Percentiles rank a stretch among this genome's conserved stretches.
Conservation (phyloP, 2,329 filamentous ascomycete species). For the Ascomycota sp. region DNA sequence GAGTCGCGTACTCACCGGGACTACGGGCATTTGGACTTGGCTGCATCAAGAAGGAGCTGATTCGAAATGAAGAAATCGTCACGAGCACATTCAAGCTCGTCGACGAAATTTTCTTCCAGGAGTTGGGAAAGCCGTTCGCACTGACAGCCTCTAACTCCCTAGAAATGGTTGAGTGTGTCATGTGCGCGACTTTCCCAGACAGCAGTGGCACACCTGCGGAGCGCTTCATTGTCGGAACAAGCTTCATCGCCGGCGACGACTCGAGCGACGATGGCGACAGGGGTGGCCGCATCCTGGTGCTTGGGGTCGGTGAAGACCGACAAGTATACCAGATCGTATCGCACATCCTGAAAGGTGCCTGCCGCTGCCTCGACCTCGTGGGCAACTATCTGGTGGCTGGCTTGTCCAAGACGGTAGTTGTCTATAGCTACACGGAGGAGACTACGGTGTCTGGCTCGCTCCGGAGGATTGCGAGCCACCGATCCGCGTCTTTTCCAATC, state of each 20-base stretch:
- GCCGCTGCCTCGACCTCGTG: constrained; percentile 56
- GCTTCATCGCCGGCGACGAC: constrained; percentile 46
- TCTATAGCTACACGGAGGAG: constrained; percentile 34
- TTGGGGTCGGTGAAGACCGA: constrained; percentile 61
- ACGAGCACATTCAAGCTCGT: constrained; percentile 71
- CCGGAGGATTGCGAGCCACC: constrained; percentile 52
- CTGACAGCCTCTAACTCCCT: constrained; percentile 26
- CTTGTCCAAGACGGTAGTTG: constrained; percentile 66
- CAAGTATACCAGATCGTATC: constrained; percentile 53
- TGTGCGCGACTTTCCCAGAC: constrained; percentile 51
- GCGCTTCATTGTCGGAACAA: constrained; percentile 80
- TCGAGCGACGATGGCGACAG: constrained; percentile 23
- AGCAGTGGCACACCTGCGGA: constrained; percentile 38
- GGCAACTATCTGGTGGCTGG: constrained; percentile 65
- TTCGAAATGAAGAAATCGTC: constrained; percentile 52
- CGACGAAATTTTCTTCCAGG: constrained; percentile 73
- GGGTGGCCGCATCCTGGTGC: constrained; percentile 59
- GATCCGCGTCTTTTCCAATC: constrained; percentile 66
- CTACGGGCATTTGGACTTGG: constrained; percentile 74
- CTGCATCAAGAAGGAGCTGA: constrained; percentile 56
- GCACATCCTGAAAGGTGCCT: constrained; percentile 55
- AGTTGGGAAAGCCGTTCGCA: constrained; percentile 47
- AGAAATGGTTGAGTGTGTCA: constrained; percentile 72
- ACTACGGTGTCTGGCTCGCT: constrained; percentile 36
- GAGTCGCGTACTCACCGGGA: constrained; percentile 65